Percentiles rank a stretch among this genome's conserved stretches.
These are phyloP conservation scores for Didymella lethalis DNA, from an alignment of 2,329 filamentous ascomycete genomes.

Conservation along the genomic window DNA sequence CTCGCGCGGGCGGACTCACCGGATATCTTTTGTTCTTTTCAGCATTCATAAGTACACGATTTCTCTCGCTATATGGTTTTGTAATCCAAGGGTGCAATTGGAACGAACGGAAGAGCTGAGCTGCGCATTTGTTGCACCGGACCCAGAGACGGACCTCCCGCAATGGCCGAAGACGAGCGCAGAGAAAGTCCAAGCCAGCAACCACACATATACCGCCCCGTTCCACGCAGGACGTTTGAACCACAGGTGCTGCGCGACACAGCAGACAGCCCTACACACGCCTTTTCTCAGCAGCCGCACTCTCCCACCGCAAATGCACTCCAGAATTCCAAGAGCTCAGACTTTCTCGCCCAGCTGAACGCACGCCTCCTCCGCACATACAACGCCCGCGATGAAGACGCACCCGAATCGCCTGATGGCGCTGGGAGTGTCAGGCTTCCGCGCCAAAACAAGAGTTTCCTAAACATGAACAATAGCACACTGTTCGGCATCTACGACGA, in stretches of 20 bases:
- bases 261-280: constrained; percentile 39
- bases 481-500: constrained; percentile 85
- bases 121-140: constrained; percentile 3
- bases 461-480: constrained; percentile 89
- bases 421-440: constrained; percentile 39
- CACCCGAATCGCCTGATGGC: constrained; percentile 25
- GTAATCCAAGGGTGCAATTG: constrained; percentile 5
- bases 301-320: constrained; percentile 23
- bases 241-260: constrained; percentile 27
- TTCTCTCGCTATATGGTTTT: constrained; percentile 7
- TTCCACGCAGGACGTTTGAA: constrained; percentile 49
- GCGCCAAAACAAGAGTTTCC: constrained; percentile 74
- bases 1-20: constrained; percentile 5
- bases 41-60: background rate
- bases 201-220: constrained; percentile 50
- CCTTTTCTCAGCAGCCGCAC: constrained; percentile 24
- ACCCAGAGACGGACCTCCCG: constrained; percentile 5
- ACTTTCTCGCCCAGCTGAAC: constrained; percentile 50
- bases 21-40: constrained; percentile 9
- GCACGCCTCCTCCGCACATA: constrained; percentile 45
- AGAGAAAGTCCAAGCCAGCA: constrained; percentile 5
- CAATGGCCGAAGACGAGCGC: constrained; percentile 40
- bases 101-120: background rate
- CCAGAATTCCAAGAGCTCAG: constrained; percentile 34
- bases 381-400: constrained; percentile 36